Conservation (phyloP, 139 green algal species). For the Chlorella sp. region DNA sequence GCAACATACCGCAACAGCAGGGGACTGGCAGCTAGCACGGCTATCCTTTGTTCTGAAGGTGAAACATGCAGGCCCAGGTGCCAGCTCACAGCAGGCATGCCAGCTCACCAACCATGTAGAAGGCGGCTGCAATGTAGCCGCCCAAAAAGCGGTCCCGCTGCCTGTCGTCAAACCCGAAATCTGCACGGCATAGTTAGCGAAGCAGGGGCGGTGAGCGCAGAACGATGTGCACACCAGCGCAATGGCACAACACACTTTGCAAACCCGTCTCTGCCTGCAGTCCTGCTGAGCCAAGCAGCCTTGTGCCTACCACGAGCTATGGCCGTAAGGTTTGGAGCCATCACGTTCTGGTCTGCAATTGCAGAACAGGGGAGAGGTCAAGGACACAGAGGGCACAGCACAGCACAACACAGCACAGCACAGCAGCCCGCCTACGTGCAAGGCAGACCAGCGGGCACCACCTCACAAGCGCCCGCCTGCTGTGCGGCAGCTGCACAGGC, state of each 20-base stretch:
- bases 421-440: too few species aligned
- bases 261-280: too few species aligned
- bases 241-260: background rate
- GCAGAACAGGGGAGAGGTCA: background rate
- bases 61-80: background rate
- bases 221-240: background rate
- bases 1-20: too few species aligned
- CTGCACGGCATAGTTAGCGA: background rate
- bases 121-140: slow-evolving; percentile 77
- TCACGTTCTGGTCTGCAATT: slow-evolving; percentile 86
- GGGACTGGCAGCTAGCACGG: too few species aligned
- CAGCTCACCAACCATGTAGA: slow-evolving; percentile 80
- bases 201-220: background rate
- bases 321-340: slow-evolving; percentile 81
- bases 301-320: slow-evolving; percentile 38
- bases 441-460: background rate
- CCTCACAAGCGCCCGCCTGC: too few species aligned
- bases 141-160: slow-evolving; percentile 80
- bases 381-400: background rate
- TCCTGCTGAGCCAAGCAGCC: background rate
- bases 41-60: background rate
- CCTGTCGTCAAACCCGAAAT: slow-evolving; percentile 72
- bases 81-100: background rate
- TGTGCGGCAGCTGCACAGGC: background rate
- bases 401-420: background rate